Conservation (phyloP, 495 filamentous ascomycete species). For the Trichoderma virens region DNA sequence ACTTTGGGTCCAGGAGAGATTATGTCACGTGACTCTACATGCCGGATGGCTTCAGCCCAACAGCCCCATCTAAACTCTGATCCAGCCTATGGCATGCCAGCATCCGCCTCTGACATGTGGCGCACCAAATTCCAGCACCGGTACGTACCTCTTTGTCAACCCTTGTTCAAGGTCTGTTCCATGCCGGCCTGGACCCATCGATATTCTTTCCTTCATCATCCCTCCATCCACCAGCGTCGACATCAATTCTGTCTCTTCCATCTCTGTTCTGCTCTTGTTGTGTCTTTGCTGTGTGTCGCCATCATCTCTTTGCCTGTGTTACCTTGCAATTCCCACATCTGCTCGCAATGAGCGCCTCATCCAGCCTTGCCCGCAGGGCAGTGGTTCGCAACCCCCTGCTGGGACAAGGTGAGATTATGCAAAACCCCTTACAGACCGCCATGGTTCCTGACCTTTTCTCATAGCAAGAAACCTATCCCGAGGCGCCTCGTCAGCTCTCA, state of each 20-base stretch:
- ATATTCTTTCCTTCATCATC: slow-evolving; percentile 9
- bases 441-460: slow-evolving; percentile 13
- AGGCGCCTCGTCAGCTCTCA: slow-evolving; percentile 11
- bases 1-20: not conserved
- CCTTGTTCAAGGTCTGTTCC: not conserved
- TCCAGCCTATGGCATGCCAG: not conserved
- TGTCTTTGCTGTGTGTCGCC: not conserved
- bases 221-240: not conserved
- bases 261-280: not conserved
- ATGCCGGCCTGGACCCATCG: not conserved
- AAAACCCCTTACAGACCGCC: not conserved
- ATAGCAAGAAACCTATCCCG: slow-evolving; percentile 1
- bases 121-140: not conserved
- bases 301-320: not conserved
- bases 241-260: not conserved
- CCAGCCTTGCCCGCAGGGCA: slow-evolving; percentile 51
- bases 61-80: not conserved
- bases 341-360: slow-evolving; percentile 50
- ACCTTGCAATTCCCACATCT: not conserved
- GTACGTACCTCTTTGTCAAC: not conserved
- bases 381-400: slow-evolving; percentile 47
- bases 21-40: not conserved
- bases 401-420: slow-evolving; percentile 28
- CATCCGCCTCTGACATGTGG: not conserved
- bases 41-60: slow-evolving; percentile 1